Conservation (phyloP, 2,329 filamentous ascomycete species). For the Exutisphaerella laricina region DNA sequence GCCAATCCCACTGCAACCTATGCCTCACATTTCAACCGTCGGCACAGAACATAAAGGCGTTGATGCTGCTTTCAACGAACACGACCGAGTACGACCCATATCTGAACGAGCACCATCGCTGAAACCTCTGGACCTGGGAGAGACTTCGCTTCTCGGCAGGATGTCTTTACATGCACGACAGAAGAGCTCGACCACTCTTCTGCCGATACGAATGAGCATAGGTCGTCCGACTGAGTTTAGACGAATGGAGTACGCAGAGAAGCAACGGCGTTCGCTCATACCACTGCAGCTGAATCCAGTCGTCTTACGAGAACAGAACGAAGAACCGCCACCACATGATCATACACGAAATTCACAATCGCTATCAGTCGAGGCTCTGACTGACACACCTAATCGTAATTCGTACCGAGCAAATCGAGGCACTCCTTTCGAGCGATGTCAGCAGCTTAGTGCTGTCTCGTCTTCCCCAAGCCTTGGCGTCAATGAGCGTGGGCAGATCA, state of each 20-base stretch:
- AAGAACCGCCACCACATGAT: constrained; percentile 1
- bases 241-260: constrained; percentile 28
- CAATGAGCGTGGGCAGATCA: constrained; percentile 1
- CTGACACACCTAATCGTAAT: constrained; percentile 7
- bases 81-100: constrained; percentile 18
- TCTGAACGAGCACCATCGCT: constrained; percentile 22
- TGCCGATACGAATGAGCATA: constrained; percentile 23
- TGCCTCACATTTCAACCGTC: constrained; percentile 12
- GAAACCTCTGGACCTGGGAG: constrained; percentile 22
- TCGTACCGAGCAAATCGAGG: constrained; percentile 12
- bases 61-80: constrained; percentile 14
- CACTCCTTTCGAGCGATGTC: constrained; percentile 18
- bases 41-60: constrained; percentile 3
- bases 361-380: neutral
- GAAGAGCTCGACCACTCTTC: constrained; percentile 19
- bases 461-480: neutral
- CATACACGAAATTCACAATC: constrained; percentile 8
- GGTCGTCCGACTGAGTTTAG: constrained; percentile 24
- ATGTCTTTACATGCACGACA: constrained; percentile 13
- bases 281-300: constrained; percentile 27
- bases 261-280: constrained; percentile 25
- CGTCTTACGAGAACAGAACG: constrained; percentile 19
- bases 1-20: constrained; percentile 18
- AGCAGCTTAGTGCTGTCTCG: constrained; percentile 4
- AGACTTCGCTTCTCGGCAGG: constrained; percentile 18